Base-by-base conservation (phyloP, 2,329 filamentous ascomycete species). In the Epichloe glyceriae region DNA sequence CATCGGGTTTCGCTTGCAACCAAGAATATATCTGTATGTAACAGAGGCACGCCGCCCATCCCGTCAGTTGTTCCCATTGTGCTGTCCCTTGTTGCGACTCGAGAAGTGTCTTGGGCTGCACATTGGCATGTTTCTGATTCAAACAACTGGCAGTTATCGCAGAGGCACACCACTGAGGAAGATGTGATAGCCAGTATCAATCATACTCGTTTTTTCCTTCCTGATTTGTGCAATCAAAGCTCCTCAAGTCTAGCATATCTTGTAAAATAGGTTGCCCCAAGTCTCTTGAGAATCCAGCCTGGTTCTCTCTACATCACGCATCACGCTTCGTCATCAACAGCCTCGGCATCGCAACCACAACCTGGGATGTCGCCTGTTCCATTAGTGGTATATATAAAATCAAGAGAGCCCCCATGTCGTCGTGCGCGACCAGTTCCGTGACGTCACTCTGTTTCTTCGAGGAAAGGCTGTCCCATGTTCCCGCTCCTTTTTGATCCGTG, bases 41-140 rank as follows among this genome's bases (percentile, higher is more conserved):
- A 22, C 22, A 22, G 57, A 39, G 55, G 60, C 8, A 47, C 56
- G 3, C 68, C 66, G 48, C 56, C 59, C 0, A 15, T 19, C 15
- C 56, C 76, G 8, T 71, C 67, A 14, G 61, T 72, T 1, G n/a
- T n/a, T 3, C 67, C 71, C n/a, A 61, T 73, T 34, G 57, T 76
- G 11, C 58, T 76, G 19, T 64, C 67, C 0, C 59, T 78, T 7
- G 62, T 76, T 0, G 73, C 78, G 51, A 67, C 22, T 22, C 22
- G 5, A 22, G 1, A 22, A 22, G 68, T 4, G 64, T 73, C 1
- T 60, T 78, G 50, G 73, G 73, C 0, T 77, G 77, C 15, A 54
- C 53, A 39, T 55, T 54, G 20, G 57, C 61, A 0, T 57, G 56
- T 34, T 34, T 53, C 50, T 5, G 59, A 61, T 49, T 43, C 57